These are phyloP conservation scores for Rhodotorula sp. DNA, from an alignment of 1,284 basidiomycete genomes.

Conservation along the genomic window DNA sequence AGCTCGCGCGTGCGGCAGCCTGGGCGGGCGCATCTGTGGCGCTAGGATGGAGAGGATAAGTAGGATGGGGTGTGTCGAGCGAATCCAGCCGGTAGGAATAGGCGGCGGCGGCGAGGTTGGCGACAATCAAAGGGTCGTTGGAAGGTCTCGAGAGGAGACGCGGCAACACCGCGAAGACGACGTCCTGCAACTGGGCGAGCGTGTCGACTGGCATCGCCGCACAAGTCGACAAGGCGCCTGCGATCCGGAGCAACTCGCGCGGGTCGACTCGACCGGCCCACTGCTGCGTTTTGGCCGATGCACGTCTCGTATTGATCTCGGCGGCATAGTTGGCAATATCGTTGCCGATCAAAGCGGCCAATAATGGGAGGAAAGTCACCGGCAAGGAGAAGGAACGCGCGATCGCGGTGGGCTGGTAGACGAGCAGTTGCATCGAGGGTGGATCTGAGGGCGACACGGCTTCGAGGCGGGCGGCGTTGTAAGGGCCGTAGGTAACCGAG, in stretches of 20 bases:
- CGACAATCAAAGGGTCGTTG: conserved; percentile 16
- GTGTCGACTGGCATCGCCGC: conserved; percentile 9
- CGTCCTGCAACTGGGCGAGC: conserved; percentile 14
- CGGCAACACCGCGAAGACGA: conserved; percentile 18
- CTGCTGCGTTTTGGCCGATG: not conserved
- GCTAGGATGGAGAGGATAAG: conserved; percentile 24
- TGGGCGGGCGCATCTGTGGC: conserved; percentile 5
- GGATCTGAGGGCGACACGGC: not conserved
- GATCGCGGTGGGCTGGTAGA: conserved; percentile 64
- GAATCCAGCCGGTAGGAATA: conserved; percentile 20
- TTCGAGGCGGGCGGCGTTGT: conserved; percentile 16
- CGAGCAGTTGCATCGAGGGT: conserved; percentile 52
- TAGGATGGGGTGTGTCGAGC: conserved; percentile 8
- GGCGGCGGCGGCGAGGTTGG: conserved; percentile 23
- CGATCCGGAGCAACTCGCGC: conserved; percentile 19
- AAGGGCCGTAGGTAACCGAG: conserved; percentile 48
- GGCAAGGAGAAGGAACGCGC: conserved; percentile 68
- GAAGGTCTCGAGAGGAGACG: not conserved
- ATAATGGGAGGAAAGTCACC: conserved; percentile 68
- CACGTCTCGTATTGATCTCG: conserved; percentile 42
- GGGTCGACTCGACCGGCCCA: conserved; percentile 19
- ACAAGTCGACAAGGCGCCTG: conserved; percentile 4
- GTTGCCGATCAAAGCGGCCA: conserved; percentile 82
- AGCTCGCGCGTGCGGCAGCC: conserved; percentile 6
- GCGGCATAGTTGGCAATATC: conserved; percentile 63